These are phyloP conservation scores for Mortierella claussenii DNA, from an alignment of 192 early-diverging fungal genomes.

Conservation along the genomic window DNA sequence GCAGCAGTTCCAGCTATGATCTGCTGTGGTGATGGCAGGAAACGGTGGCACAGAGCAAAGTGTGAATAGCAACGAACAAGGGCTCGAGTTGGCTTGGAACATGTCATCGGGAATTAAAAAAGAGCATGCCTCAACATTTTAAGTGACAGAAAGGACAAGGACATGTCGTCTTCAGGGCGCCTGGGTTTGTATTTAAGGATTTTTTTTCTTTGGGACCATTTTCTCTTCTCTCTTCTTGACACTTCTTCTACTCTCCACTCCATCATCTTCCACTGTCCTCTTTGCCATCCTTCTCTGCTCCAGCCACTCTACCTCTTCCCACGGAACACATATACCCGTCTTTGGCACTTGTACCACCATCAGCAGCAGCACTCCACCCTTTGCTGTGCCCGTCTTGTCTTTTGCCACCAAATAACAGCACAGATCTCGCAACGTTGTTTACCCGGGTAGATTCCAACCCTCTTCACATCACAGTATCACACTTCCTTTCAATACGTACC, in stretches of 20 bases:
- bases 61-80: too few relatives aligned
- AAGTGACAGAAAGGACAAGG: too few relatives aligned
- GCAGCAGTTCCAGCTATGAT: too few relatives aligned
- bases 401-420: not conserved
- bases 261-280: not conserved
- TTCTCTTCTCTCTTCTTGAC: not conserved
- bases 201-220: not conserved
- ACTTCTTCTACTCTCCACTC: not conserved
- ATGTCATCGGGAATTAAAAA: too few relatives aligned
- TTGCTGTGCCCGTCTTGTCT: not conserved
- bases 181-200: not conserved
- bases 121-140: too few relatives aligned
- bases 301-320: not conserved
- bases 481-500: not conserved
- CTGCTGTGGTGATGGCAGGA: too few relatives aligned
- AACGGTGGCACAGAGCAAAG: too few relatives aligned
- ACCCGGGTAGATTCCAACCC: too few relatives aligned
- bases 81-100: too few relatives aligned
- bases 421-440: too few relatives aligned
- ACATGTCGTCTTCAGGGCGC: not conserved
- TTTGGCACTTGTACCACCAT: not conserved
- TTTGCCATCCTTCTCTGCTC: not conserved
- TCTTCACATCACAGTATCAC: not conserved
- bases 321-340: not conserved
- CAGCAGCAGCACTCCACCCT: not conserved